These are phyloP conservation scores for Thraustotheca clavata DNA, from an alignment of 352 stramenopile genomes.

Conservation along the genomic window DNA sequence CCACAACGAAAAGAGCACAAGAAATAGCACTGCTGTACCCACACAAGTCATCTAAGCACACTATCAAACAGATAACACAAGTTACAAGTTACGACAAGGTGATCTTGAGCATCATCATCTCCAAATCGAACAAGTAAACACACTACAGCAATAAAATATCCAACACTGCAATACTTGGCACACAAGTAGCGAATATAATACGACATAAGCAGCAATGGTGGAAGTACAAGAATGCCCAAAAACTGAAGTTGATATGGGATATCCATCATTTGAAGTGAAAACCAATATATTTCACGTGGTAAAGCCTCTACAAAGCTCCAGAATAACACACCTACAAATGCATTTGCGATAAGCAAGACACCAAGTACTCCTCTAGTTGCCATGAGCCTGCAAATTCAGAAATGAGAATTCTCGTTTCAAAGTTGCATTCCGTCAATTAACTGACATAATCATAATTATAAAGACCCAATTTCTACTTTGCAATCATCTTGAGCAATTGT, in stretches of 20 bases:
- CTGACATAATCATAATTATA: too few relatives aligned
- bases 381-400: not conserved
- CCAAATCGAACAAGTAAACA: not conserved
- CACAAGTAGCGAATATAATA: not conserved
- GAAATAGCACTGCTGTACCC: not conserved
- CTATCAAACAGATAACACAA: not conserved
- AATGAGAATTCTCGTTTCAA: not conserved
- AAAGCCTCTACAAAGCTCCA: conserved; percentile 2
- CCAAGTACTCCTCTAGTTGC: not conserved
- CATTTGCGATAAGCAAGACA: not conserved
- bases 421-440: not conserved
- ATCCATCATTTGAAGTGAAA: conserved; percentile 11
- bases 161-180: conserved; percentile 8
- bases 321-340: not conserved
- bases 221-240: not conserved
- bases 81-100: conserved; percentile 3
- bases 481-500: not conserved
- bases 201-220: not conserved
- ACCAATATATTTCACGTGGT: conserved; percentile 17
- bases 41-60: not conserved
- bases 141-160: not conserved
- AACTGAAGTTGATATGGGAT: not conserved
- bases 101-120: not conserved
- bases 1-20: not conserved
- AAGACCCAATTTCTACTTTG: too few relatives aligned